phyloP scores from a whole-genome alignment of 1,139 yeast genomes.

The Yamadazyma kanchanaburiensis region DNA sequence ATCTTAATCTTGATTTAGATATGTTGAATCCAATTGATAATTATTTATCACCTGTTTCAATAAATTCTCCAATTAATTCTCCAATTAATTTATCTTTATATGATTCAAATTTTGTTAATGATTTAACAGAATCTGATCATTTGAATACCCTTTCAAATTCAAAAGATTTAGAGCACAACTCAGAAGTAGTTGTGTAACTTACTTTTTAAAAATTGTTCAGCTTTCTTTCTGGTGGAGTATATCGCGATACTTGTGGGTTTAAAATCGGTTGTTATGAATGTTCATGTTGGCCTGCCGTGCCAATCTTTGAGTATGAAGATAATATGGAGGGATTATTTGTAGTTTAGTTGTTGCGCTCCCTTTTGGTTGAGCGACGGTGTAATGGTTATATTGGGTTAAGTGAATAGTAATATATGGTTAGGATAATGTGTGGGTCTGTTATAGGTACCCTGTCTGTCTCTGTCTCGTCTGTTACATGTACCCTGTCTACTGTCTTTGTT shows the following conservation, averaged over 20 bases:
- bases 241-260: constrained; percentile 4
- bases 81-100: constrained; percentile 40
- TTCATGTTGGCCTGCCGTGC: constrained; percentile 17
- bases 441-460: not conserved
- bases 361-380: constrained; percentile 15
- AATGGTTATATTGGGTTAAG: constrained; percentile 1
- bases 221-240: constrained; percentile 3
- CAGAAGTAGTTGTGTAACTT: constrained; percentile 44
- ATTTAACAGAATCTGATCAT: constrained; percentile 8
- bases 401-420: constrained; percentile 2
- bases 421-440: not conserved
- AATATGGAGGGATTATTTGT: constrained; percentile 11
- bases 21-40: constrained; percentile 10
- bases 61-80: constrained; percentile 39
- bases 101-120: constrained; percentile 7
- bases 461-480: too few relatives aligned
- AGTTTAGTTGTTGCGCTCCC: constrained; percentile 16
- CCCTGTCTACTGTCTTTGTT: too few relatives aligned
- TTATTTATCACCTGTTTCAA: constrained; percentile 45
- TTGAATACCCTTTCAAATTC: constrained; percentile 2
- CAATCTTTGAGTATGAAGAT: constrained; percentile 11
- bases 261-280: constrained; percentile 1
- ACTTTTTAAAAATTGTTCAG: not conserved
- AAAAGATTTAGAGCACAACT: constrained; percentile 50
- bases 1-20: constrained; percentile 2